These are phyloP conservation scores for Suillus placidus DNA, from an alignment of 768 basidiomycete genomes.

Conservation along the genomic window DNA sequence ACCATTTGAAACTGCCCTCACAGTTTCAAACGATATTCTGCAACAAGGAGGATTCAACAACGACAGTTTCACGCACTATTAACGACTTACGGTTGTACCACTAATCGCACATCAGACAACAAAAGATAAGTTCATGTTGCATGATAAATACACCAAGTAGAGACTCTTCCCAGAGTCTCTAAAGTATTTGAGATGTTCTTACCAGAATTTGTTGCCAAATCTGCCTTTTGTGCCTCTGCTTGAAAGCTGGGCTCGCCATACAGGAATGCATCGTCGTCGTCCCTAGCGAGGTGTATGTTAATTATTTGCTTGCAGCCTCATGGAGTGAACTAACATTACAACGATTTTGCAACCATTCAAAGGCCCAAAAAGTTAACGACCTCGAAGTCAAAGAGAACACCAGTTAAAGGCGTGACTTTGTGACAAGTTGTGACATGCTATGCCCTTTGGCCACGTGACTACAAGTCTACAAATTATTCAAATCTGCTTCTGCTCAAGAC, in stretches of 20 bases:
- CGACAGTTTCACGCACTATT: constrained; percentile 27
- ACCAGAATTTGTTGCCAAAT: constrained; percentile 45
- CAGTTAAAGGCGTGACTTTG: constrained; percentile 27
- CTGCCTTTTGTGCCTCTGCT: constrained; percentile 34
- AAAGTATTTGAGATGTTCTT: constrained; percentile 40
- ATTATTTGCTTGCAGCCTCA: constrained; percentile 19
- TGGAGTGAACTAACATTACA: constrained; percentile 26
- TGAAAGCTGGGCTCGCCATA: constrained; percentile 53
- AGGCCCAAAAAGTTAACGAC: constrained; percentile 17
- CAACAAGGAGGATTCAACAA: constrained; percentile 24
- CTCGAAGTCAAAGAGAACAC: constrained; percentile 22
- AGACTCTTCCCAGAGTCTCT: constrained; percentile 32
- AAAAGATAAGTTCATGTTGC: constrained; percentile 43
- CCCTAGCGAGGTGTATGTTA: constrained; percentile 53
- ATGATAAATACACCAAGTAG: constrained; percentile 37
- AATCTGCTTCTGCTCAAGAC: neutral
- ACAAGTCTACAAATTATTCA: constrained; percentile 3
- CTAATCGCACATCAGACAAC: constrained; percentile 48
- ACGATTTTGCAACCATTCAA: constrained; percentile 6
- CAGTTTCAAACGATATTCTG: constrained; percentile 45
- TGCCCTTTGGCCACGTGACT: constrained; percentile 3
- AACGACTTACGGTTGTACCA: constrained; percentile 64
- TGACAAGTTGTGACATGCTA: constrained; percentile 27
- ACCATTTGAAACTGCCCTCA: constrained; percentile 46
- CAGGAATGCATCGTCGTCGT: constrained; percentile 86